Percentiles rank a stretch among this genome's conserved stretches.
Evolutionary conservation across 2,329 filamentous ascomycete species (phyloP).

Genomic region (Fusarium xylarioides): DNA sequence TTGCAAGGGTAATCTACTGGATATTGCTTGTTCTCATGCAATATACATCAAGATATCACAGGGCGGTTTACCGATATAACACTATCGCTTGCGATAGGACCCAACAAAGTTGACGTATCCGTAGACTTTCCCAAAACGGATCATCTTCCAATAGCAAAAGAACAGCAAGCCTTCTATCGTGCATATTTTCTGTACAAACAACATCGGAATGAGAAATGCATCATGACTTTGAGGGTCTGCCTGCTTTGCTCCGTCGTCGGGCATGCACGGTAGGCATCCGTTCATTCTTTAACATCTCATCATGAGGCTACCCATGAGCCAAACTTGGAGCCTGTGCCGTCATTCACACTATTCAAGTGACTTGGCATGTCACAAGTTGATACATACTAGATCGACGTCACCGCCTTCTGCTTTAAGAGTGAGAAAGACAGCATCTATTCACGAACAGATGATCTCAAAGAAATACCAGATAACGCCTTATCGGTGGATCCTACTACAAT

Average conservation of each 20-base stretch:
- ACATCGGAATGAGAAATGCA: conserved; percentile 4
- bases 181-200: neutral
- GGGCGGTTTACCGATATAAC: neutral
- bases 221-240: neutral
- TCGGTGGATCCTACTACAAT: conserved; percentile 15
- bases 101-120: neutral
- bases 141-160: neutral
- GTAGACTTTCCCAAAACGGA: neutral
- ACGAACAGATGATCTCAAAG: neutral
- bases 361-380: conserved; percentile 29
- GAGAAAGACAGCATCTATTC: neutral
- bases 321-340: conserved; percentile 5
- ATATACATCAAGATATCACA: neutral
- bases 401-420: conserved; percentile 1
- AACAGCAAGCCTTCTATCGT: neutral
- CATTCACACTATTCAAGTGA: conserved; percentile 29
- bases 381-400: neutral
- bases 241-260: neutral
- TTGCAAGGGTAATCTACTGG: neutral
- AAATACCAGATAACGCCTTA: conserved; percentile 6
- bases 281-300: neutral
- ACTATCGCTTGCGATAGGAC: conserved; percentile 3
- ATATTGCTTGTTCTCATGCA: neutral
- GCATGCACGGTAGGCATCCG: neutral
- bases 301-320: conserved; percentile 9